Evolutionary conservation across 2,329 filamentous ascomycete species (phyloP), one percentile per base, ranked within the genome.

Genomic region (Sphaerulina populicola): DNA sequence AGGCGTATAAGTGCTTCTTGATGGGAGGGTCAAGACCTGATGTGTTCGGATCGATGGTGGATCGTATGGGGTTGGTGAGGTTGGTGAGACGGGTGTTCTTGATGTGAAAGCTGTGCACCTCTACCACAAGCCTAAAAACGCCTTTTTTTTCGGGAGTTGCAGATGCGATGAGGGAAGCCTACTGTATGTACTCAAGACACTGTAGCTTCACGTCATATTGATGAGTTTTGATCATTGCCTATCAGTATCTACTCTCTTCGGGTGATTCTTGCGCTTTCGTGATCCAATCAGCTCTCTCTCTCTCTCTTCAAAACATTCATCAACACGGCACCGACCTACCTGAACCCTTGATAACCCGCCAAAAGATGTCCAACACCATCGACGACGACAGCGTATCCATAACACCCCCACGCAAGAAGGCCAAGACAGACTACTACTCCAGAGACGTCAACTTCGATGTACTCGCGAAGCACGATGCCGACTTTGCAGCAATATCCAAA

Each of bases 371-470:
- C 10, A n/a, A 12, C 12, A 35, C 31, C 31, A 35, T 35, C 31
- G 12, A 35, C 4, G 23, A 35, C 12, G 12, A 35, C 4, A 23
- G 39, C 27, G 18, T 9, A 27, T 11, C 23, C 35, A 14, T 30
- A 21, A 30, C 43, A 6, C 31, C 38, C 4, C 46, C 46, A n/a
- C 38, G 18, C 5, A 49, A 49, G 38, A 49, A 49, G 38, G 30
- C 30, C 15, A 30, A 31, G n/a, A 42, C 14, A 35, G 44, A 54
- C 4, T 71, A 64, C 40, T 84, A 83, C 66, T 72, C 74, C 47
- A 69, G 76, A 23, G 77, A 77, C 38, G 70, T 86, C 27, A 77
- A 86, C 60, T 86, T 86, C 64, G 71, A 74, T 31, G 69, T 72
- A 12, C 71, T 87, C n/a, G 79, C 81, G 6, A 68, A 77, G 27